Conservation (phyloP, 257 asterid genomes). For the Forsythia suspensa region DNA sequence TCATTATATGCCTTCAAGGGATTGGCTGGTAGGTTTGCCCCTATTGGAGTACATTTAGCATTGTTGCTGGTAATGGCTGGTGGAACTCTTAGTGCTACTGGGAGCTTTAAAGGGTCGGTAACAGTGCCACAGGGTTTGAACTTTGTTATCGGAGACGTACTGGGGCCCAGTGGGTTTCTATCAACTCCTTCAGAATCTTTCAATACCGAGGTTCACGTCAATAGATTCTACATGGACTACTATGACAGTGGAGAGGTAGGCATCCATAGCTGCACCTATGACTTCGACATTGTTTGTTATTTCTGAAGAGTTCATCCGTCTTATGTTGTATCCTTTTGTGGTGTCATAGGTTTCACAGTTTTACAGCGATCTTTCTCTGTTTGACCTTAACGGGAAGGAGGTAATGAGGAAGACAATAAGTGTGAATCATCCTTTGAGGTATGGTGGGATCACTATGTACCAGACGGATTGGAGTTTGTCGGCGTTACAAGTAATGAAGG, state of each 20-base stretch:
- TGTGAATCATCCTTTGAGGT: conserved; percentile 88
- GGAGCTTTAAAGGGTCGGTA: conserved; percentile 79
- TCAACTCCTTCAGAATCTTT: conserved; percentile 81
- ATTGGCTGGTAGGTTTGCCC: conserved; percentile 77
- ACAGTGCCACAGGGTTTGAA: conserved; percentile 87
- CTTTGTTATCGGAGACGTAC: conserved; percentile 72
- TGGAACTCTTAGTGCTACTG: conserved; percentile 83
- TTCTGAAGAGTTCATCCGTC: not conserved
- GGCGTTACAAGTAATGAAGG: conserved; percentile 67
- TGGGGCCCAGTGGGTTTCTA: conserved; percentile 60
- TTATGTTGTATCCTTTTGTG: conserved; percentile 4
- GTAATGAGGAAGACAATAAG: conserved; percentile 80
- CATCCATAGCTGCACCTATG: not conserved
- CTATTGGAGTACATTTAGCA: conserved; percentile 88
- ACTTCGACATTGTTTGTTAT: not conserved
- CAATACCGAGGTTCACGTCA: conserved; percentile 81
- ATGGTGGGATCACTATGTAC: conserved; percentile 71
- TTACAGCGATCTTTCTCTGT: conserved; percentile 78
- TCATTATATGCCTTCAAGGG: conserved; percentile 83
- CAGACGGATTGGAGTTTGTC: conserved; percentile 78
- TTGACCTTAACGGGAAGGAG: conserved; percentile 83
- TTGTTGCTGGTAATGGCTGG: conserved; percentile 79
- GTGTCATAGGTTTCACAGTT: conserved; percentile 75
- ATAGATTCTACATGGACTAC: conserved; percentile 76
- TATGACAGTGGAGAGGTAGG: conserved; percentile 86